Percentiles rank a stretch among this genome's conserved stretches.
These are phyloP conservation scores for Termitomyces sp. DNA, from an alignment of 768 basidiomycete genomes.

Conservation along the genomic window DNA sequence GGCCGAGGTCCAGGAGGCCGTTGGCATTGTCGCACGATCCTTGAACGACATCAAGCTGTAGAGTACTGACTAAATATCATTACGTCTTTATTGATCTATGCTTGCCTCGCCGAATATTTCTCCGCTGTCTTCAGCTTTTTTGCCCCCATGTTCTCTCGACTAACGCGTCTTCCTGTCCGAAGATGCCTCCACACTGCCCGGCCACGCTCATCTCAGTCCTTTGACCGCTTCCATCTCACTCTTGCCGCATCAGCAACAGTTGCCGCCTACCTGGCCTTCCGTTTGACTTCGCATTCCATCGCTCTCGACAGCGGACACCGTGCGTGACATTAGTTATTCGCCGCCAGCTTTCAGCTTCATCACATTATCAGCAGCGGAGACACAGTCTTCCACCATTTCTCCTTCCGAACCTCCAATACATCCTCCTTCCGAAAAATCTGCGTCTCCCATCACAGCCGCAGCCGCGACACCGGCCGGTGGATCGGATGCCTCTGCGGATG, in stretches of 20 bases:
- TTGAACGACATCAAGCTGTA: slow-evolving; percentile 59
- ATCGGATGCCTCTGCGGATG: background rate
- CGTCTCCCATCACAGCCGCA: slow-evolving; percentile 4
- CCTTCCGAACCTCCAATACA: background rate
- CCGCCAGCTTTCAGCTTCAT: background rate
- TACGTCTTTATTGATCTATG: background rate
- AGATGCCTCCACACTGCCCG: slow-evolving; percentile 45
- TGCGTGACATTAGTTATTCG: slow-evolving; percentile 12
- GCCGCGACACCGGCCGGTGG: slow-evolving; percentile 11
- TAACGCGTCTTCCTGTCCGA: slow-evolving; percentile 48
- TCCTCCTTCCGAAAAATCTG: background rate
- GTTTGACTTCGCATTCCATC: slow-evolving; percentile 37
- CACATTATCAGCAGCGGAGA: slow-evolving; percentile 1
- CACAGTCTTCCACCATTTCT: slow-evolving; percentile 4
- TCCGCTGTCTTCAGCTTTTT: background rate
- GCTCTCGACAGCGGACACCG: slow-evolving; percentile 40
- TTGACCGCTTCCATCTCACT: slow-evolving; percentile 25
- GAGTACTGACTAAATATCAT: background rate
- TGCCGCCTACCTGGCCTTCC: slow-evolving; percentile 44
- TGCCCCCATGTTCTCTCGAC: slow-evolving; percentile 46
- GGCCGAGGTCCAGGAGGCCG: slow-evolving; percentile 51
- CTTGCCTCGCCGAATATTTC: slow-evolving; percentile 8
- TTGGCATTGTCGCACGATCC: slow-evolving; percentile 60
- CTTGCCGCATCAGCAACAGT: slow-evolving; percentile 40
- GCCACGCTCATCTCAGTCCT: slow-evolving; percentile 16